Evolutionary conservation across 768 basidiomycete species (phyloP), one percentile per base, ranked within the genome.

Genomic region (Hypholoma sublateritium): DNA sequence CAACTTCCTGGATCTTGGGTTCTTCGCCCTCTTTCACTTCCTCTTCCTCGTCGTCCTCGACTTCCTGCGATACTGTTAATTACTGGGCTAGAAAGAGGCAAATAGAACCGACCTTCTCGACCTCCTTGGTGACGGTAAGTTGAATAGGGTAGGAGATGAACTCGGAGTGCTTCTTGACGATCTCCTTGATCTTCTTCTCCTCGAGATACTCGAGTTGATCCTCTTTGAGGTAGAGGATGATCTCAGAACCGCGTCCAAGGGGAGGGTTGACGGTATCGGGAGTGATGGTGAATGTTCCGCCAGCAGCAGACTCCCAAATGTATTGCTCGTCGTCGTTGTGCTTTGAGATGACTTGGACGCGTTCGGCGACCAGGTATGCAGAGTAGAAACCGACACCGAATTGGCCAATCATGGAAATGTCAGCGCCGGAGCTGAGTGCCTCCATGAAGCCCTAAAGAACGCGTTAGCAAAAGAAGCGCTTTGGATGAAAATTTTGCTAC

Each of bases 361-460:
- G 89, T 79, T 99, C 96, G 66, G 96, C 95, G 63, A 99, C 95
- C 67, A 99, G 93, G 85, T 98, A 98, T 14, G 93, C 92, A 47
- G 96, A 98, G 87, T 99, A 98, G 88, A 98, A 98, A 81, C 96
- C 96, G 74, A 99, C 96, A 95, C 96, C 93, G 76, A 97, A 96
- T 80, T 95, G 92, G 77, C 93, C 93, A 69, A 96, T 97, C 95
- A 98, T 98, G 68, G 90, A 91, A 59, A 93, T 92, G 68, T 93
- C 90, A 56, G 91, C 91, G 62, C 91, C 91, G 34, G 90, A 90
- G 72, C 80, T 86, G 60, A 98, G 84, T 53, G 97, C 96, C 82
- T 99, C 96, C 96, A 99, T 98, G 85, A 99, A 99, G 59, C 95
- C 95, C 91, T 95, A 60, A 8, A 59, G 19, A 51, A 43, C 55